Percentiles rank a stretch among this genome's conserved stretches.
phyloP scores from a whole-genome alignment of 2,329 filamentous ascomycete species.

The Colletotrichum tabaci region DNA sequence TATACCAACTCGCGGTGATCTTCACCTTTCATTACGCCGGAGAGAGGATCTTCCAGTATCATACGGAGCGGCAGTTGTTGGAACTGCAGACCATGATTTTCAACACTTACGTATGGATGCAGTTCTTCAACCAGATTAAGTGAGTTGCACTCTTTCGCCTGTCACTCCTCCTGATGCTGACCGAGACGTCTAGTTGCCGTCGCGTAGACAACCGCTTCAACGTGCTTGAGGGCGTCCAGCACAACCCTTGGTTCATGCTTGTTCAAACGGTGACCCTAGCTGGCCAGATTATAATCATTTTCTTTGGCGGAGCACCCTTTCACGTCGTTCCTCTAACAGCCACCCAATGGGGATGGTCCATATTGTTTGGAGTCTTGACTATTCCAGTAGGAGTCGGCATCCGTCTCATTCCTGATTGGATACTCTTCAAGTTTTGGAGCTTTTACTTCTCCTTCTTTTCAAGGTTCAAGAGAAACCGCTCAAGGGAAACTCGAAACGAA shows the following conservation, averaged over 20 bases:
- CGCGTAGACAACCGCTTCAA: constrained; percentile 88
- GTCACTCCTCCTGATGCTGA: too few relatives aligned
- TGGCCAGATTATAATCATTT: constrained; percentile 81
- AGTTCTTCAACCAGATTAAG: constrained; percentile 89
- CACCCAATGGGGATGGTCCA: constrained; percentile 78
- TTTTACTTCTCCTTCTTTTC: too few relatives aligned
- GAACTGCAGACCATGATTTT: constrained; percentile 79
- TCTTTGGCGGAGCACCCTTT: constrained; percentile 78
- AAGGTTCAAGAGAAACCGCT: too few relatives aligned
- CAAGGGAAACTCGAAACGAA: too few relatives aligned
- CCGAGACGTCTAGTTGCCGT: constrained; percentile 65
- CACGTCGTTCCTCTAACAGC: constrained; percentile 71
- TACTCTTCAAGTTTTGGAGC: too few relatives aligned
- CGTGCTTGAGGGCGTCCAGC: constrained; percentile 82
- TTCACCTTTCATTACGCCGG: constrained; percentile 75
- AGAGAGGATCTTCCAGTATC: constrained; percentile 60
- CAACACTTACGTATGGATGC: constrained; percentile 92
- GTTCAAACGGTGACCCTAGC: constrained; percentile 78
- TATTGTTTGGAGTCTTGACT: constrained; percentile 77
- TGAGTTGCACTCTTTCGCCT: too few relatives aligned
- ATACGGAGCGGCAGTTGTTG: constrained; percentile 47
- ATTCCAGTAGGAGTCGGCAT: constrained; percentile 70
- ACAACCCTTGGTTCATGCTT: constrained; percentile 82
- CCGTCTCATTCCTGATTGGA: constrained; percentile 56
- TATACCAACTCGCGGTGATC: constrained; percentile 77